These are phyloP conservation scores for Neurospora hispaniola DNA, from an alignment of 495 filamentous ascomycete species.

Conservation along the genomic window DNA sequence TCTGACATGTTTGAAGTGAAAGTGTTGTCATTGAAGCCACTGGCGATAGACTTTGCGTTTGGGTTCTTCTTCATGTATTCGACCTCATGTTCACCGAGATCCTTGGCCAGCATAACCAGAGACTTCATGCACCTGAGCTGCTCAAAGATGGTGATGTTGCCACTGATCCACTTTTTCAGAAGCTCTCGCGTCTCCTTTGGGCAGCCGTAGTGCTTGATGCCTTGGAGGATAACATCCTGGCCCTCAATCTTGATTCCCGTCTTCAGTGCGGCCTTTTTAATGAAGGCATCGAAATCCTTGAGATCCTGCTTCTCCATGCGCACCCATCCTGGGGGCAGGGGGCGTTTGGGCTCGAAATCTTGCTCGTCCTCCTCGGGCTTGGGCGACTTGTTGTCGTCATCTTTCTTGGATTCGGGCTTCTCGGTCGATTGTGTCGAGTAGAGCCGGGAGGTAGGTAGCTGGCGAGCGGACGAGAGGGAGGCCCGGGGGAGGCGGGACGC, in stretches of 20 bases:
- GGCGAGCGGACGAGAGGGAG: constrained; percentile 4
- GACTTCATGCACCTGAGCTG: constrained; percentile 25
- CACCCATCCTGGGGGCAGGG: constrained; percentile 27
- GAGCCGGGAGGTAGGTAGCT: constrained; percentile 6
- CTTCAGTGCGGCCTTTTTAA: not conserved
- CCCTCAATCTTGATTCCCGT: not conserved
- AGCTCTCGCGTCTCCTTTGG: constrained; percentile 22
- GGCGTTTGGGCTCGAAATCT: not conserved
- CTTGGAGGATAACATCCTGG: constrained; percentile 3
- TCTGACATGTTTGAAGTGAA: constrained; percentile 15
- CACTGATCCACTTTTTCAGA: constrained; percentile 45
- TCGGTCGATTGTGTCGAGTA: constrained; percentile 14
- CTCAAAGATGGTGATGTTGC: constrained; percentile 54
- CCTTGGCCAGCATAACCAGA: constrained; percentile 10
- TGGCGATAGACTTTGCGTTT: not conserved
- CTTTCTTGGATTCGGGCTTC: not conserved
- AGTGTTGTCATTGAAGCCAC: not conserved
- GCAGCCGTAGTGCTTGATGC: constrained; percentile 14
- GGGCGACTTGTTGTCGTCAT: not conserved
- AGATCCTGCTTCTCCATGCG: constrained; percentile 22
- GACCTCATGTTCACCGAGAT: constrained; percentile 6
- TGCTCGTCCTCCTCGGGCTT: not conserved
- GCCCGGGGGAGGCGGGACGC: constrained; percentile 8
- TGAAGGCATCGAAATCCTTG: not conserved
- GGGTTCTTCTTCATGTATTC: constrained; percentile 1